Evolutionary conservation across 2,329 filamentous ascomycete genomes (phyloP), one percentile per base, ranked within the genome.

Genomic region (Epichloe gansuensis): DNA sequence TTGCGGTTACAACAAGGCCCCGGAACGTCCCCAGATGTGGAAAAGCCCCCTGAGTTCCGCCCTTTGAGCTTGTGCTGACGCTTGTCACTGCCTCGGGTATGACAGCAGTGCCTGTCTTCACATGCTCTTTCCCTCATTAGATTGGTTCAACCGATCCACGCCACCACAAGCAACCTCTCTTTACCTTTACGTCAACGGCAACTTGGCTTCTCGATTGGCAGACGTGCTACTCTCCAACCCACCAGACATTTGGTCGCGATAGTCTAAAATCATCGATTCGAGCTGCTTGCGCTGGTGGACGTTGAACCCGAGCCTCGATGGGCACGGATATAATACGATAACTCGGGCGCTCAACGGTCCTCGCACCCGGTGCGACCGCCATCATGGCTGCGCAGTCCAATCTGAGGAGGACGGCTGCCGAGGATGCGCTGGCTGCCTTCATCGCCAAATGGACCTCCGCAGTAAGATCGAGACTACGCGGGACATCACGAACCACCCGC

Each of bases 301-400:
- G 41, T 50, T 34, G 34, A n/a, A 5, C 6, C 15, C 28, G 15
- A 46, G 35, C 17, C 21, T 44, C 25, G 15, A 52, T 48, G 46
- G 28, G 23, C 34, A 38, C 45, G 7, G 38, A n/a, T 28, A 7
- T n/a, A 5, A 28, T 17, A 45, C 41, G 42, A 17, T 31, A n/a
- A 45, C 1, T 13, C 28, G 47, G 39, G 37, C 38, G 48, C 11
- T 13, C 53, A 50, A 47, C 44, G 44, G 21, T 21, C 39, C 21
- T 13, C 38, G 39, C 38, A 34, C 38, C 43, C 28, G 25, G 46
- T 48, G 48, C 48, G 44, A 48, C 13, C 34, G 41, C 42, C 56
- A 55, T 49, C 54, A 96, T 96, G 91, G 88, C 89, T 57, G 85
- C 77, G 58, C 91, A 95, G 73, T 96, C 91, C 52, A 95, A 86